A percentile compares a stretch with the other conserved stretches of the same genome.
Evolutionary conservation across 768 basidiomycete genomes (phyloP).

Genomic region (Pleurotus pulmonarius): DNA sequence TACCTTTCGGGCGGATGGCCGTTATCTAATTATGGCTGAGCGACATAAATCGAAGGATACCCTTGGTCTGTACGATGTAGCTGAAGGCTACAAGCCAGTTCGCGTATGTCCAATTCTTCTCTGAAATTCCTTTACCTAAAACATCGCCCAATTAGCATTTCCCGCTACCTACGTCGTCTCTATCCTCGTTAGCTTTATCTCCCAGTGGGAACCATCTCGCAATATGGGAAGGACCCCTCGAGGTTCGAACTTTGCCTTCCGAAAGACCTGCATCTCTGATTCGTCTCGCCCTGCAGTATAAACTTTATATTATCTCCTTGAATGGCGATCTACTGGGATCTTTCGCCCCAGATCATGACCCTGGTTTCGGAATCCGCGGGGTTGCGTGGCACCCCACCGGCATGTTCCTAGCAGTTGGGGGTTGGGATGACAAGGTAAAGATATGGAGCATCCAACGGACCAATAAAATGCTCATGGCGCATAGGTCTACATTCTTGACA

Average conservation of each 20-base stretch:
- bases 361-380: constrained; percentile 77
- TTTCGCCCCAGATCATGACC: constrained; percentile 72
- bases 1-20: constrained; percentile 74
- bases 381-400: constrained; percentile 88
- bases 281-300: constrained; percentile 49
- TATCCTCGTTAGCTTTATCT: constrained; percentile 71
- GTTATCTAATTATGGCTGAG: constrained; percentile 84
- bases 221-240: constrained; percentile 82
- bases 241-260: constrained; percentile 41
- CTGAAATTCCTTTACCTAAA: background rate
- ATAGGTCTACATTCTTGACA: constrained; percentile 75
- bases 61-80: constrained; percentile 77
- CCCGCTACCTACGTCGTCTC: constrained; percentile 67
- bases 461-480: background rate
- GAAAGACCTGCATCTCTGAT: background rate
- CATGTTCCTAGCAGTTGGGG: constrained; percentile 74
- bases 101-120: constrained; percentile 43
- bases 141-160: constrained; percentile 60
- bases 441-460: background rate
- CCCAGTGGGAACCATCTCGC: constrained; percentile 75
- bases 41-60: constrained; percentile 89
- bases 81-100: constrained; percentile 66
- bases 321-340: constrained; percentile 60
- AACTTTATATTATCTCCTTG: constrained; percentile 65
- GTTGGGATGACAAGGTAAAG: constrained; percentile 85